A percentile compares a stretch with the other conserved stretches of the same genome.
phyloP scores from a whole-genome alignment of 2,329 filamentous ascomycete genomes.

The Microcyclospora tardicrescens region DNA sequence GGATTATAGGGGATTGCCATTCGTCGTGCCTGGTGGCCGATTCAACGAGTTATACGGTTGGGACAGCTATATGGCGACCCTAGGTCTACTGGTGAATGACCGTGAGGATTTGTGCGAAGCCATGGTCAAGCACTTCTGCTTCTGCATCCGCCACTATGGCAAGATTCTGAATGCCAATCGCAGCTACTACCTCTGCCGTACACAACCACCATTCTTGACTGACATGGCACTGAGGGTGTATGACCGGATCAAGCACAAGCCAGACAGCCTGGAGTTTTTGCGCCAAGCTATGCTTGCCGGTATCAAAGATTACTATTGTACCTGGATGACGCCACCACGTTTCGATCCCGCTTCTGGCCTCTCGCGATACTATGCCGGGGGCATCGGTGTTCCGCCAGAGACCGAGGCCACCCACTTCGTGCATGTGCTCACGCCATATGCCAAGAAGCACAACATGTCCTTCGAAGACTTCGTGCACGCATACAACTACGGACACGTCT shows the following conservation, averaged over 20 bases:
- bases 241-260: conserved; percentile 80
- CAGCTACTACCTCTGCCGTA: conserved; percentile 87
- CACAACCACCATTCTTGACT: conserved; percentile 91
- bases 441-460: conserved; percentile 67
- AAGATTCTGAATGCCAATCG: conserved; percentile 97
- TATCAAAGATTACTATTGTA: conserved; percentile 90
- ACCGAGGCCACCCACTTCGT: conserved; percentile 80
- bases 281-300: conserved; percentile 69
- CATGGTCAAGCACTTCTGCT: conserved; percentile 95
- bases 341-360: conserved; percentile 66
- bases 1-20: conserved; percentile 68
- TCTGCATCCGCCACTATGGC: conserved; percentile 95
- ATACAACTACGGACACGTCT: conserved; percentile 67
- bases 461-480: conserved; percentile 76
- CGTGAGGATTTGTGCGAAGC: conserved; percentile 77
- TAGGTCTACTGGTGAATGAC: conserved; percentile 77
- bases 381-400: conserved; percentile 77
- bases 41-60: conserved; percentile 99
- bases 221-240: conserved; percentile 94
- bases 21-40: conserved; percentile 90
- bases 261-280: conserved; percentile 69
- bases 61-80: conserved; percentile 98
- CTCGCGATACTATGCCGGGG: conserved; percentile 73
- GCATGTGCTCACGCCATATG: conserved; percentile 69
- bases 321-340: conserved; percentile 65